Evolutionary conservation across 2,329 filamentous ascomycete genomes (phyloP).

Genomic region (Ceratocystis papillata): DNA sequence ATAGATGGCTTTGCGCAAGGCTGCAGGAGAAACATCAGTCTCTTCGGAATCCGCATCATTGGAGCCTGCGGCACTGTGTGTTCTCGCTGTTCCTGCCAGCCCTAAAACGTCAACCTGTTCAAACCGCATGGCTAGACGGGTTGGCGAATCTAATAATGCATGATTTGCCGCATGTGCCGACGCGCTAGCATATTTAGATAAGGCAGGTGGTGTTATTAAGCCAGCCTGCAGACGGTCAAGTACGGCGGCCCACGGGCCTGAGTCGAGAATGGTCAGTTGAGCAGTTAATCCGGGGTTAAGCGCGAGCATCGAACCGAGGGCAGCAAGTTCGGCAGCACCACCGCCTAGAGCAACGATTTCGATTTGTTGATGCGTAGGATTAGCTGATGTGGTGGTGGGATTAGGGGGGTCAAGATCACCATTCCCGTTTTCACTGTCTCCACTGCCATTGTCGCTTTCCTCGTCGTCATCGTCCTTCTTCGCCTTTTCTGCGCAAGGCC

Average conservation of each 20-base stretch:
- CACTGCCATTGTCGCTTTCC: constrained; percentile 14
- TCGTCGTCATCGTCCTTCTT: background rate
- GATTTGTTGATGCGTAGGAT: constrained; percentile 27
- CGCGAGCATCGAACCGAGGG: constrained; percentile 39
- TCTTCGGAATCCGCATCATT: constrained; percentile 36
- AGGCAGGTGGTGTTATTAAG: constrained; percentile 42
- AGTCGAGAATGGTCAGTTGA: constrained; percentile 60
- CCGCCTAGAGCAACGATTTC: constrained; percentile 44
- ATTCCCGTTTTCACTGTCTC: background rate
- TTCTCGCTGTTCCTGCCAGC: constrained; percentile 30
- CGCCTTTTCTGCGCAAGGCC: too few species aligned
- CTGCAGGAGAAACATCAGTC: constrained; percentile 29
- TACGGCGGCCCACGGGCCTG: constrained; percentile 64
- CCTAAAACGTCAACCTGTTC: constrained; percentile 29
- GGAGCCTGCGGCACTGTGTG: constrained; percentile 35
- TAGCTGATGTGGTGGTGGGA: background rate
- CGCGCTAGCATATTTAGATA: constrained; percentile 45
- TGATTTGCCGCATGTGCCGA: constrained; percentile 37
- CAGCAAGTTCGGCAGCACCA: constrained; percentile 51
- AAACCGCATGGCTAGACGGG: constrained; percentile 35
- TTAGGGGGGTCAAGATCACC: background rate
- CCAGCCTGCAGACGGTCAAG: constrained; percentile 46
- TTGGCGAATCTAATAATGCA: constrained; percentile 33
- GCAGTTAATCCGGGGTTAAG: constrained; percentile 28
- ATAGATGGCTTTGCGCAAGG: constrained; percentile 30